A percentile compares a stretch with the other conserved stretches of the same genome.
Conservation (phyloP, 495 filamentous ascomycete species). For the Penicillium odoratum region DNA sequence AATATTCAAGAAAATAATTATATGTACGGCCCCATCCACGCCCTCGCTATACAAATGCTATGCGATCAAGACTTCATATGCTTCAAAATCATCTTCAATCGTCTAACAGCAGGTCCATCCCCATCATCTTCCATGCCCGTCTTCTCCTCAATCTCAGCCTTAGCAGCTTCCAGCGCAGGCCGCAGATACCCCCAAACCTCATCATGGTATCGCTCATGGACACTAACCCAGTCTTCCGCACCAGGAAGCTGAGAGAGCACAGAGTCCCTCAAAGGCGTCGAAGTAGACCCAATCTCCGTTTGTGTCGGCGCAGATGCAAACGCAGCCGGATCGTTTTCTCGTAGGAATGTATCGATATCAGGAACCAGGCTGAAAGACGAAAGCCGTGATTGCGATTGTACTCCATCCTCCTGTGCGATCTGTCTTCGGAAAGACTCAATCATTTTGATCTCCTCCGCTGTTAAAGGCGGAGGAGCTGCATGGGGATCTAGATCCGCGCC, state of each 20-base stretch:
- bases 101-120: constrained; percentile 44
- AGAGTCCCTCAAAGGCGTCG: constrained; percentile 27
- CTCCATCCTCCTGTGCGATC: neutral
- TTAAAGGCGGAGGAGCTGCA: constrained; percentile 24
- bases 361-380: constrained; percentile 42
- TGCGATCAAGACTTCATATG: constrained; percentile 40
- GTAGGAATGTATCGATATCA: constrained; percentile 41
- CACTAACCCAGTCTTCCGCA: constrained; percentile 56
- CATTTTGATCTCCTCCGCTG: constrained; percentile 29
- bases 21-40: neutral
- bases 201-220: constrained; percentile 68
- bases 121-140: constrained; percentile 40
- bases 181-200: constrained; percentile 76
- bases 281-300: neutral
- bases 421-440: constrained; percentile 40
- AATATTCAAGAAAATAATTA: neutral
- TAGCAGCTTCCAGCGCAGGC: constrained; percentile 62
- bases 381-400: constrained; percentile 6
- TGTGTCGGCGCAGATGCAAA: neutral
- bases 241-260: constrained; percentile 36
- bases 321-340: constrained; percentile 17
- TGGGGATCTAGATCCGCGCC: constrained; percentile 35
- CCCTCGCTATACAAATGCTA: neutral
- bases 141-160: constrained; percentile 53
- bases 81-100: constrained; percentile 52